Evolutionary conservation across 139 green algal species (phyloP).

Genomic region (Closterium sp.): DNA sequence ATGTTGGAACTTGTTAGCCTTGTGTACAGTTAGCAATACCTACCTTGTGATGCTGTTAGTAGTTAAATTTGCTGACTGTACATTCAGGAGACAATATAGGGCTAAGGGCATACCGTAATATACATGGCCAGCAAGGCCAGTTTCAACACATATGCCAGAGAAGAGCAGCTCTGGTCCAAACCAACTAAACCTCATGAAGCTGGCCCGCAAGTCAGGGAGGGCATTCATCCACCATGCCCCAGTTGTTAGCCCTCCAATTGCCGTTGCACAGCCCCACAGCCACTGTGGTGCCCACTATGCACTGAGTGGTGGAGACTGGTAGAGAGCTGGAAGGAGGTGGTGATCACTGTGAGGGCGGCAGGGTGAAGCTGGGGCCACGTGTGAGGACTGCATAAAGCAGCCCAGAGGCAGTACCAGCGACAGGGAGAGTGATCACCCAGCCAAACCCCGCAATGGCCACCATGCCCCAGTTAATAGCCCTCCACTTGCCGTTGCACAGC

Average conservation of each 20-base stretch:
- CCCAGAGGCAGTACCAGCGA: background rate
- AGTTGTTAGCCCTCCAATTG: conserved; percentile 52
- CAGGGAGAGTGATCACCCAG: background rate
- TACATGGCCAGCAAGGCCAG: too few species aligned
- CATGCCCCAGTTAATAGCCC: conserved; percentile 2
- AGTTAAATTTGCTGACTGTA: too few species aligned
- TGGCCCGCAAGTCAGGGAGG: too few species aligned
- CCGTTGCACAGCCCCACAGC: conserved; percentile 64
- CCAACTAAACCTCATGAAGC: too few species aligned
- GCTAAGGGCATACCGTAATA: too few species aligned
- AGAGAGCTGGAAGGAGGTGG: conserved; percentile 51
- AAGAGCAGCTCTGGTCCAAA: too few species aligned
- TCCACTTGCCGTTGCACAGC: conserved; percentile 65
- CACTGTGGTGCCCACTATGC: conserved; percentile 60
- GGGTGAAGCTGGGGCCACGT: background rate
- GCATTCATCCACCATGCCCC: background rate
- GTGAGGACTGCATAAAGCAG: background rate
- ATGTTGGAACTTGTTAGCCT: background rate
- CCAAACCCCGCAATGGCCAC: background rate
- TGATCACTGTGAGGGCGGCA: conserved; percentile 56
- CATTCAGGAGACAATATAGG: too few species aligned
- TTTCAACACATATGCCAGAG: too few species aligned
- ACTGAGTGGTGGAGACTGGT: conserved; percentile 73
- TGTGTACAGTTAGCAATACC: background rate
- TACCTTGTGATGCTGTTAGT: too few species aligned